Base-by-base conservation (phyloP, 176 grass and related monocot species). In the Lolium multiflorum region DNA sequence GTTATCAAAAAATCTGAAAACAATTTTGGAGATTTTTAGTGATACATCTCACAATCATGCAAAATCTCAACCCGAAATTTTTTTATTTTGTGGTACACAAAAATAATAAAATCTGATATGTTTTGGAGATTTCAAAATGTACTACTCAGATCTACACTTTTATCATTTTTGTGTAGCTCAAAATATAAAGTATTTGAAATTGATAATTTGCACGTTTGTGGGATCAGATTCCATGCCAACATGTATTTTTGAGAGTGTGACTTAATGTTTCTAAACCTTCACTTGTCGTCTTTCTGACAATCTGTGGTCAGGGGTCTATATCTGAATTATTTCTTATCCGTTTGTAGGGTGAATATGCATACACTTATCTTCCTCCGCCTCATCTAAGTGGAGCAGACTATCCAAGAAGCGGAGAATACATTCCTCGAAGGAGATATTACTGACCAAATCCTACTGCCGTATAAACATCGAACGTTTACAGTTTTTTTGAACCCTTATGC, bases 261-360 rank as follows among this genome's bases (percentile, higher is more conserved):
- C 11, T 80, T 80, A 46, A 85, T 85, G 7, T 75, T 81, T 46
- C 20, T 66, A 70, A 65, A 77, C 43, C 43, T 16, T 63, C 2
- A 31, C 1, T 57, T 54, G 28, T 38, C 1, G 5, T 52, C 38
- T 81, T 87, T 71, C 20, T 41, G 44, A 83, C 71, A 11, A 67
- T 61, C 12, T 80, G 54, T 56, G 6, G 12, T 77, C 25, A 22
- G 6, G 62, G 12, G 15, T 11, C 9, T 37, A 64, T 87, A 14
- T 61, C 37, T 74, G 13, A 43, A 14, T 48, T 63, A 35, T 38
- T 55, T 76, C 52, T 47, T 6, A 35, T 74, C 22, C 28, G 4
- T 56, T 70, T 39, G 57, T 85, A 91, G 90, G 22, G 52, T 85
- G 86, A 56, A 77, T 82, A 77, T 85, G 28, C 50, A 8, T 70